Base-by-base conservation (phyloP, 2,329 filamentous ascomycete genomes). In the Aspergillus tamarii region DNA sequence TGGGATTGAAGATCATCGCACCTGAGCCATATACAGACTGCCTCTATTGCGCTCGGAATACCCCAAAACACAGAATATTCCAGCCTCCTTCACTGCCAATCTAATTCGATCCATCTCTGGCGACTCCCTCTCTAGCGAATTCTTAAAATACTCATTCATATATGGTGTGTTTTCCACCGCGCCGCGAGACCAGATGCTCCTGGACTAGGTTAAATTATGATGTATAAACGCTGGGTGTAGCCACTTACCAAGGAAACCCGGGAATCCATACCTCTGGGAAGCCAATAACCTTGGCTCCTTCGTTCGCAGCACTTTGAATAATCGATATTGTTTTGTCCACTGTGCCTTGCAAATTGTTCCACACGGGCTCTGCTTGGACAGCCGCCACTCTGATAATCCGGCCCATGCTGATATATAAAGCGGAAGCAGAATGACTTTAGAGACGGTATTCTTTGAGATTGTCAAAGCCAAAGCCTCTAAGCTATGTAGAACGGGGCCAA, bases 261-360 rank as follows among this genome's bases (percentile, higher is more conserved):
- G 84, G 84, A 36, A 86, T 82, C 80, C 82, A 87, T 41, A 81
- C 80, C 72, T 87, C 84, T 0, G 85, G 83, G 59, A 87, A 87
- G 0, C 82, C 79, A 4, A 90, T 72, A 2, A 90, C 75, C 62
- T 86, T 80, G 2, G 85, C 85, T 1, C 83, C 84, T 50, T 84
- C 82, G 6, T 74, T 66, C 1, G 83, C 83, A 0, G 88, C 88
- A 67, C 87, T 82, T 43, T 79, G 74, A 66, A 90, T 88, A 57
- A 89, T 78, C 0, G 75, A 70, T 67, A 85, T 84, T 9, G 87
- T 88, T 72, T 89, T 89, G 1, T 80, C 72, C 1, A 89, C 83
- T 2, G 82, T 80, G 0, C 73, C 83, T 9, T 82, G 76, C 2
- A 89, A 80, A 68, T 90, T 84, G 9, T 89, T 79, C 86, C 87